Evolutionary conservation across 148 eudicot genomes (phyloP), one percentile per base, ranked within the genome.

Genomic region (Rhododendron ferrugineum): DNA sequence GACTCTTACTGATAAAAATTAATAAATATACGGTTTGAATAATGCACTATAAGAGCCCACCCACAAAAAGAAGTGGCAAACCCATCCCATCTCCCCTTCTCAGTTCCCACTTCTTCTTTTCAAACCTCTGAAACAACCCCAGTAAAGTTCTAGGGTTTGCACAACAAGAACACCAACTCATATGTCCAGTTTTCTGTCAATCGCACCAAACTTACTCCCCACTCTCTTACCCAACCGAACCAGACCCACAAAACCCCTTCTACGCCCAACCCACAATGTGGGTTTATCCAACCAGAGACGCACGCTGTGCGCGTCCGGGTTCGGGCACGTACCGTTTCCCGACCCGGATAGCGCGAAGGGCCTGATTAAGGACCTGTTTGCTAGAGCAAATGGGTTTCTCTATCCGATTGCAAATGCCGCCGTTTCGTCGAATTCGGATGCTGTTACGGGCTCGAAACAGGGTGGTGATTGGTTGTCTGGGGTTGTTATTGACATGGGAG

Each of bases 401-500:
- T 92, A 87, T 52, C 88, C 93, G 26, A 34, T 92, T 54, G 94
- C 94, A 72, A 93, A 92, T 90, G 93, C 92, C 64, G 92, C 91
- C 1, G 93, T 92, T 85, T 82, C 85, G 9, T 81, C 84, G 56
- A 81, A 86, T 89, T 79, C 91, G 4, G 89, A 88, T 73, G 26
- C 89, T 49, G 87, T 85, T 81, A 82, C 86, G 74, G 78, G 56
- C 72, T 85, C 87, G 11, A 87, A 88, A 80, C 89, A 89, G 87
- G 86, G 75, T 81, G 79, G 68, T 85, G 94, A 92, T 88, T 92
- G 94, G 94, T 86, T 92, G 49, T 92, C 94, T 82, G 94, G 94
- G 84, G 91, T 92, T 87, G 85, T 89, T 28, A 84, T 83, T 86
- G 89, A 86, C 73, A 92, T 92, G 94, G 94, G 91, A 85, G 72